Conservation (phyloP, 805 yeast genomes). For the Maudiozyma serrabonitensis region DNA sequence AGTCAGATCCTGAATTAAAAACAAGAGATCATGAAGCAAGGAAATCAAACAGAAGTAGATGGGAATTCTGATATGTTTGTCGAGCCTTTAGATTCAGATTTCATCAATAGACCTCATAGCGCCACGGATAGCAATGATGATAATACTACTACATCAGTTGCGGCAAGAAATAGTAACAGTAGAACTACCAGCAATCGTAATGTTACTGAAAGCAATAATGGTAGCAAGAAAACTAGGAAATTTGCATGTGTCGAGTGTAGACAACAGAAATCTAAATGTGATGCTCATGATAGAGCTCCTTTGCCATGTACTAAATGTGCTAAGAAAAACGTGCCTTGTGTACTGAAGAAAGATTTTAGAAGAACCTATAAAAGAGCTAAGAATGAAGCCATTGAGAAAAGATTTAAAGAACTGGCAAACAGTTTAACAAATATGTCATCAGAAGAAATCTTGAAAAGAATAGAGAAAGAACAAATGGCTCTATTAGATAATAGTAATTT, state of each 20-base stretch:
- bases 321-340: constrained; percentile 60
- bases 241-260: constrained; percentile 95
- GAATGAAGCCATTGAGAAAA: constrained; percentile 72
- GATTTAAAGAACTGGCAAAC: constrained; percentile 58
- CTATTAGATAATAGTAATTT: constrained; percentile 23
- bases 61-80: not conserved
- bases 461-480: constrained; percentile 19
- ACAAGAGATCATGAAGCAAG: too few species aligned
- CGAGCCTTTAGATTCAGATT: not conserved
- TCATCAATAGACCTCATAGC: not conserved
- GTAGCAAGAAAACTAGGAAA: constrained; percentile 22
- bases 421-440: constrained; percentile 32
- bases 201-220: not conserved
- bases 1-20: too few species aligned
- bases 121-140: too few species aligned
- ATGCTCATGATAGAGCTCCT: constrained; percentile 69
- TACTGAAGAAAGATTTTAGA: constrained; percentile 70
- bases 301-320: constrained; percentile 74
- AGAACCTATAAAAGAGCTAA: constrained; percentile 83
- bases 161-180: not conserved
- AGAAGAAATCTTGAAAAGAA: constrained; percentile 22
- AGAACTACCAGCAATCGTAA: not conserved
- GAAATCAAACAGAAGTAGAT: not conserved
- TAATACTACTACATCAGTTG: not conserved
- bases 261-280: constrained; percentile 89